Percentiles rank a stretch among this genome's conserved stretches.
phyloP scores from a whole-genome alignment of 805 yeast genomes.

The Scheffersomyces stipitis region DNA sequence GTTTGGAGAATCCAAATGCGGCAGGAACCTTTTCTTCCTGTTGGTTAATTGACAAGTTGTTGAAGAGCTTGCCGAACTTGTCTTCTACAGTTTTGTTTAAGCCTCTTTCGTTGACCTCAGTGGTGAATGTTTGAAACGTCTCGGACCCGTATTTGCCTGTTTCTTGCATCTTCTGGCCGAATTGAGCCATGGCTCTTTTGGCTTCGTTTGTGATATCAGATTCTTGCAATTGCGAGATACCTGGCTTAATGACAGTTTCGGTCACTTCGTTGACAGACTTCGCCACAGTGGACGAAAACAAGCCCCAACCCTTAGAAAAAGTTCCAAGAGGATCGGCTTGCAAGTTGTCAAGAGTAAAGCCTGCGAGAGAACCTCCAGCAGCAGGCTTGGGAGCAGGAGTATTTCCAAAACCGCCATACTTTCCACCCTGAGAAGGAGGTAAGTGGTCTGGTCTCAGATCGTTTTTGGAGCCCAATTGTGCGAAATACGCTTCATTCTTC shows the following conservation, averaged over 20 bases:
- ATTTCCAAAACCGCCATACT: slow-evolving; percentile 88
- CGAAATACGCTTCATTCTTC: slow-evolving; percentile 82
- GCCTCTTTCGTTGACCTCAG: slow-evolving; percentile 40
- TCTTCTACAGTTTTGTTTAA: slow-evolving; percentile 33
- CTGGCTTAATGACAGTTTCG: slow-evolving; percentile 89
- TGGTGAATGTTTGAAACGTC: slow-evolving; percentile 59
- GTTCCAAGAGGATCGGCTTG: slow-evolving; percentile 91
- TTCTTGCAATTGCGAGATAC: slow-evolving; percentile 71
- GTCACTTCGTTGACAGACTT: slow-evolving; percentile 84
- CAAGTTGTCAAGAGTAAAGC: slow-evolving; percentile 63
- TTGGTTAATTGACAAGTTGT: slow-evolving; percentile 46
- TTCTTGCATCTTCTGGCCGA: slow-evolving; percentile 91
- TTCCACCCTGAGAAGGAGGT: slow-evolving; percentile 95
- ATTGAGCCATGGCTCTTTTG: slow-evolving; percentile 90
- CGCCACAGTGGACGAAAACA: slow-evolving; percentile 81
- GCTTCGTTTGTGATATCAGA: slow-evolving; percentile 82
- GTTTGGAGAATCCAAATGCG: slow-evolving; percentile 67
- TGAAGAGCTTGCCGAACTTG: slow-evolving; percentile 55
- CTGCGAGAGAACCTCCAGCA: slow-evolving; percentile 47
- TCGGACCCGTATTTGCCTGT: slow-evolving; percentile 76
- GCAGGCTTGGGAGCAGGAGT: slow-evolving; percentile 53
- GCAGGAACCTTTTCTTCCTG: slow-evolving; percentile 46
- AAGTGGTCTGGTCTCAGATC: slow-evolving; percentile 70
- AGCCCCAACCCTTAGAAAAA: slow-evolving; percentile 88
- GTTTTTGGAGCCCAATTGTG: slow-evolving; percentile 72